Evolutionary conservation across 2,329 filamentous ascomycete genomes (phyloP).

Genomic region (Neonectria coccinea): DNA sequence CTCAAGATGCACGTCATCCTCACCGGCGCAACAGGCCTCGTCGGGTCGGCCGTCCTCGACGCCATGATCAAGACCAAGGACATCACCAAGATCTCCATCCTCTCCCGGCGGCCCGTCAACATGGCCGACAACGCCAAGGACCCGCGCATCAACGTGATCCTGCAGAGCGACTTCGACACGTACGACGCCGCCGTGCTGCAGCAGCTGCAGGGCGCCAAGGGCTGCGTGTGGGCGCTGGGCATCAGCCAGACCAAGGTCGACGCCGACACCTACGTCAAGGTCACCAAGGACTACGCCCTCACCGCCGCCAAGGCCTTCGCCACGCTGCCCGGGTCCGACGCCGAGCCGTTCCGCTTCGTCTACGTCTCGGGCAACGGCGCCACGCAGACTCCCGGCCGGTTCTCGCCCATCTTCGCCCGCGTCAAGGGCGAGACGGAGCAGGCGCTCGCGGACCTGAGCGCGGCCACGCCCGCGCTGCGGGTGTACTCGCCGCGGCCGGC

Average conservation of each 20-base stretch:
- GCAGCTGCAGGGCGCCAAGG: constrained; percentile 72
- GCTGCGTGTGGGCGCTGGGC: constrained; percentile 80
- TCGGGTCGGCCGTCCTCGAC: constrained; percentile 71
- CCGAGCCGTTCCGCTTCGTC: constrained; percentile 74
- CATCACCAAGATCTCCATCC: constrained; percentile 74
- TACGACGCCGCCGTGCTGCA: constrained; percentile 69
- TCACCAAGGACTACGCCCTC: constrained; percentile 75
- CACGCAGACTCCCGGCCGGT: constrained; percentile 65
- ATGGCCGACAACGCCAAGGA: constrained; percentile 70
- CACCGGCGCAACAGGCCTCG: constrained; percentile 75
- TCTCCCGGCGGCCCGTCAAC: constrained; percentile 72
- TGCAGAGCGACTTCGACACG: constrained; percentile 73
- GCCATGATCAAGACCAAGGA: constrained; percentile 67
- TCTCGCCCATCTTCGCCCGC: constrained; percentile 69
- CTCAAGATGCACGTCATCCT: constrained; percentile 71
- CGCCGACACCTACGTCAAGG: constrained; percentile 74
- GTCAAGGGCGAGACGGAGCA: constrained; percentile 77
- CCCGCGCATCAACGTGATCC: constrained; percentile 72
- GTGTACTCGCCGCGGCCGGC: constrained; percentile 70
- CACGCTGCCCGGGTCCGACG: constrained; percentile 53
- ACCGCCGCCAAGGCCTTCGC: constrained; percentile 72
- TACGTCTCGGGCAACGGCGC: constrained; percentile 76
- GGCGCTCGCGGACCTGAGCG: constrained; percentile 65
- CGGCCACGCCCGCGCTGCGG: constrained; percentile 59
- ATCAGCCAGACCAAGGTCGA: constrained; percentile 70